These are phyloP conservation scores for Baeospora myosura DNA, from an alignment of 1,284 basidiomycete species.

Conservation along the genomic window DNA sequence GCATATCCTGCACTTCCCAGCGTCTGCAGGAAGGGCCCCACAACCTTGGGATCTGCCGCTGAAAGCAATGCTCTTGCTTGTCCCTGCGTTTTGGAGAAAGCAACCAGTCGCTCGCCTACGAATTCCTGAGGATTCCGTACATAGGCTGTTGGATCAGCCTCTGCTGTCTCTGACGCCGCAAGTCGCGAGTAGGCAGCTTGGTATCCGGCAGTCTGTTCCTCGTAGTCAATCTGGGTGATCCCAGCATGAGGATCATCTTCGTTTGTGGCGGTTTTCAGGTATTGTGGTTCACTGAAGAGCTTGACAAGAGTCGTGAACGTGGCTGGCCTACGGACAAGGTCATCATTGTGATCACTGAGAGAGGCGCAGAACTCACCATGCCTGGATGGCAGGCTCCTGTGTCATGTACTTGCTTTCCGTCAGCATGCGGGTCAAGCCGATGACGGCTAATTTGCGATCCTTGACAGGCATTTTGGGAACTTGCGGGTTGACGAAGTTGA, in stretches of 20 bases:
- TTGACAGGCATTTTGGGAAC: conserved; percentile 73
- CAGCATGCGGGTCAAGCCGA: conserved; percentile 80
- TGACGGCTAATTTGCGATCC: conserved; percentile 77
- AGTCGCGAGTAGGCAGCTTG: conserved; percentile 90
- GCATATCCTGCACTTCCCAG: conserved; percentile 33
- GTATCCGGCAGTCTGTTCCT: conserved; percentile 85
- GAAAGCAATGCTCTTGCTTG: conserved; percentile 28
- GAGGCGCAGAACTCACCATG: conserved; percentile 70
- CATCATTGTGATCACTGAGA: too few species aligned
- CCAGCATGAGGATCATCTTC: conserved; percentile 60
- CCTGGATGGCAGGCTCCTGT: conserved; percentile 49
- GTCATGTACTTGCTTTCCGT: conserved; percentile 69
- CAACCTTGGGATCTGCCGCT: conserved; percentile 26
- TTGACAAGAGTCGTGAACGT: conserved; percentile 71
- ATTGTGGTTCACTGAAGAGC: conserved; percentile 70
- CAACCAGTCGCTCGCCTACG: conserved; percentile 38
- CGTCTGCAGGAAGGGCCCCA: conserved; percentile 37
- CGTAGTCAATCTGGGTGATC: conserved; percentile 77
- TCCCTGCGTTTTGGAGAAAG: conserved; percentile 17
- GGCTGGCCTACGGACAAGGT: conserved; percentile 52
- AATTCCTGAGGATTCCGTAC: conserved; percentile 50
- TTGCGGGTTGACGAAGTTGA: conserved; percentile 77
- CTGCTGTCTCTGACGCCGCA: conserved; percentile 64
- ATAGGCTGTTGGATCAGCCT: conserved; percentile 54
- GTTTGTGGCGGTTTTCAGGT: conserved; percentile 44